Conservation (phyloP, 2,329 filamentous ascomycete species). For the Penicillium sclerotiorum region DNA sequence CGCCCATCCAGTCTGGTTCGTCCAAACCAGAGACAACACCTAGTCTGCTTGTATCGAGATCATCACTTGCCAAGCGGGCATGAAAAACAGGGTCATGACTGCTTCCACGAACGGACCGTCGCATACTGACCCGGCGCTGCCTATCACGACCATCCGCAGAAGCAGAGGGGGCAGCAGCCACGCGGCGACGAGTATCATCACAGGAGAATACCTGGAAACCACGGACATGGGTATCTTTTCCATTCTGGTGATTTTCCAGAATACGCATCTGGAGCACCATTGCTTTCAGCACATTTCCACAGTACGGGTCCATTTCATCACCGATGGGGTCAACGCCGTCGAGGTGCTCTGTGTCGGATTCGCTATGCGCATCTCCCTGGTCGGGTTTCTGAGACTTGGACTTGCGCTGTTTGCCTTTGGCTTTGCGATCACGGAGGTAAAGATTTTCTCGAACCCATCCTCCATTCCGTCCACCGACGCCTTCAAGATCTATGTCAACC, state of each 20-base stretch:
- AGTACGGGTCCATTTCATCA: slow-evolving; percentile 45
- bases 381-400: slow-evolving; percentile 13
- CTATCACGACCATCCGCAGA: slow-evolving; percentile 37
- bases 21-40: slow-evolving; percentile 33
- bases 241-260: slow-evolving; percentile 97
- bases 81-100: slow-evolving; percentile 25
- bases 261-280: slow-evolving; percentile 90
- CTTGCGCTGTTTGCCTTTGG: slow-evolving; percentile 12
- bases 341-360: slow-evolving; percentile 17
- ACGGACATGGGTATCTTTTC: slow-evolving; percentile 96
- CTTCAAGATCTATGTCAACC: slow-evolving; percentile 77
- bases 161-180: slow-evolving; percentile 33
- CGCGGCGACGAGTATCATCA: slow-evolving; percentile 42
- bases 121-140: slow-evolving; percentile 30
- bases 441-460: slow-evolving; percentile 31
- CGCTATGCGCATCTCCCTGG: slow-evolving; percentile 21
- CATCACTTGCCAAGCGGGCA: slow-evolving; percentile 24
- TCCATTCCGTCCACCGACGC: slow-evolving; percentile 56
- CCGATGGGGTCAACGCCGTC: slow-evolving; percentile 35
- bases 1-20: slow-evolving; percentile 54
- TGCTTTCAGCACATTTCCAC: slow-evolving; percentile 76
- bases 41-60: slow-evolving; percentile 30
- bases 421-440: slow-evolving; percentile 14
- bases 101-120: slow-evolving; percentile 33
- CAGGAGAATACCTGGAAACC: slow-evolving; percentile 81